Percentiles rank a stretch among this genome's conserved stretches.
phyloP scores from a whole-genome alignment of 331 rosid species.

The Stylosanthes scabra region DNA sequence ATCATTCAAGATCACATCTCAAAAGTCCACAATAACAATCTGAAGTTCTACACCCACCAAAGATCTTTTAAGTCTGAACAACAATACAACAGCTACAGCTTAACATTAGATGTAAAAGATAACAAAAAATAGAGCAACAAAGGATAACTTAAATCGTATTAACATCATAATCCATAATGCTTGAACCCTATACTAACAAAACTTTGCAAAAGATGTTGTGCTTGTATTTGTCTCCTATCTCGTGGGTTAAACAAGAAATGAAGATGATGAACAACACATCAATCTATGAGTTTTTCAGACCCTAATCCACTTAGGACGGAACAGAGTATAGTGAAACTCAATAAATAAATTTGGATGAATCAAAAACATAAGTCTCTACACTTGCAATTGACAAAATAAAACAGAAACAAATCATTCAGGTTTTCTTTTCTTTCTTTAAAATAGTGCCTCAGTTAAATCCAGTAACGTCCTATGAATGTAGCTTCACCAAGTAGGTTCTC shows the following conservation, averaged over 20 bases:
- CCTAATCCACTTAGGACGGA: conserved; percentile 6
- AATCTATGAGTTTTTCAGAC: conserved; percentile 63
- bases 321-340: conserved; percentile 65
- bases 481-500: conserved; percentile 88
- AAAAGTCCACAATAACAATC: no score
- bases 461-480: conserved; percentile 50
- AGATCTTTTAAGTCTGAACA: no score
- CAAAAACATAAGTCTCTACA: not conserved
- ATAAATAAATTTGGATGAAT: not conserved
- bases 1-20: no score
- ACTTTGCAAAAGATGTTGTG: conserved; percentile 46
- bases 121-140: no score
- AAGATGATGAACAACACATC: conserved; percentile 77
- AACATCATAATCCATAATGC: no score
- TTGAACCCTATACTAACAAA: no score
- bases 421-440: no score
- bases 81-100: no score
- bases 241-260: conserved; percentile 50
- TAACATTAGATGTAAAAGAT: no score
- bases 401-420: no score
- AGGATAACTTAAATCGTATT: no score
- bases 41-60: no score
- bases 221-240: conserved; percentile 68
- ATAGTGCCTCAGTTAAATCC: conserved; percentile 60
- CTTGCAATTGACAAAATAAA: conserved; percentile 44